A percentile compares a stretch with the other conserved stretches of the same genome.
Evolutionary conservation across 768 basidiomycete genomes (phyloP).

Genomic region (Grammothele lineata): DNA sequence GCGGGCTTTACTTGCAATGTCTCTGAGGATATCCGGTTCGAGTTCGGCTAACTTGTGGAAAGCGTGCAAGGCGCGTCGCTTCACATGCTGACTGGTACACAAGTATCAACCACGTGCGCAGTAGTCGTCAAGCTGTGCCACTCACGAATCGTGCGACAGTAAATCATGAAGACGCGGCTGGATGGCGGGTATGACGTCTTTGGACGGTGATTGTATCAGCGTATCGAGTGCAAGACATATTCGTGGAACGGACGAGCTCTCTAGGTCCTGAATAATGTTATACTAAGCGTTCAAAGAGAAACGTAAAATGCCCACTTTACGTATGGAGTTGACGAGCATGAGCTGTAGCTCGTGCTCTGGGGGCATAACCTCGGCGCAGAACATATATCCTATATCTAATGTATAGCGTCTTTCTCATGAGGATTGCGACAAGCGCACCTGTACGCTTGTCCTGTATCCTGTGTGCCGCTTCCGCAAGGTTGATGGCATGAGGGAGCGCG

Average conservation of each 20-base stretch:
- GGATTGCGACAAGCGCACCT: conserved; percentile 36
- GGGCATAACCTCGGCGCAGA: conserved; percentile 72
- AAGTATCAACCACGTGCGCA: conserved; percentile 6
- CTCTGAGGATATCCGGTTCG: conserved; percentile 43
- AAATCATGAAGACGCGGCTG: conserved; percentile 61
- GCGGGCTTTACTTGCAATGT: conserved; percentile 34
- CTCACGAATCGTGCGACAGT: conserved; percentile 74
- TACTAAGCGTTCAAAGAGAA: too few relatives aligned
- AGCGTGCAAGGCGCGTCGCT: conserved; percentile 58
- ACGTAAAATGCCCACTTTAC: conserved; percentile 50
- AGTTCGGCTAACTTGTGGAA: conserved; percentile 47
- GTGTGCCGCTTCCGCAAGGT: conserved; percentile 66
- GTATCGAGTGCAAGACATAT: conserved; percentile 73
- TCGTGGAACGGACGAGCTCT: conserved; percentile 47
- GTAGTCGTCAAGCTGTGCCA: conserved; percentile 17
- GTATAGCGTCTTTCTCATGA: neutral
- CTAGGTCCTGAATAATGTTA: conserved; percentile 55
- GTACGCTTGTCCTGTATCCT: conserved; percentile 61
- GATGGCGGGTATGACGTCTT: conserved; percentile 74
- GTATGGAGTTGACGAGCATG: conserved; percentile 83
- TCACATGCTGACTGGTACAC: conserved; percentile 47
- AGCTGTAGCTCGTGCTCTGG: conserved; percentile 64
- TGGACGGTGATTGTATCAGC: conserved; percentile 55
- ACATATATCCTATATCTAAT: conserved; percentile 59
- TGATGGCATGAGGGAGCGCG: conserved; percentile 73